These are phyloP conservation scores for Quambalaria eucalypti DNA, from an alignment of 1,284 basidiomycete species.

Conservation along the genomic window DNA sequence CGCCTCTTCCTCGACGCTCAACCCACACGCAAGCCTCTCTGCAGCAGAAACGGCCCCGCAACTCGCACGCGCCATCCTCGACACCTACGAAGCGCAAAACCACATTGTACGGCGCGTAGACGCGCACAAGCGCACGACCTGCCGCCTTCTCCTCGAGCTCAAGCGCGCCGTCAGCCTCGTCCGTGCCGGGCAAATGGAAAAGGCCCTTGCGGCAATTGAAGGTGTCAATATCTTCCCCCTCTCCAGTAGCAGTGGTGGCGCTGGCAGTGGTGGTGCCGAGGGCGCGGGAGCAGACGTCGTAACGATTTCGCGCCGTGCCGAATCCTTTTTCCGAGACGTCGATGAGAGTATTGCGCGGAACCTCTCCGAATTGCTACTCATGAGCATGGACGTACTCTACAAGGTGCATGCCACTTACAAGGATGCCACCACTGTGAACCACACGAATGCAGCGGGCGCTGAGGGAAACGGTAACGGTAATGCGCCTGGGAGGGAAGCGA, in stretches of 20 bases:
- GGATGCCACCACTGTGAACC: slow-evolving; percentile 14
- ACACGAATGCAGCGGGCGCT: slow-evolving; percentile 3
- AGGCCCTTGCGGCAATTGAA: slow-evolving; percentile 68
- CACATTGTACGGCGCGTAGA: slow-evolving; percentile 54
- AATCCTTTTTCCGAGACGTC: slow-evolving; percentile 74
- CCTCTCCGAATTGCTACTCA: slow-evolving; percentile 74
- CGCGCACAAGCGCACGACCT: slow-evolving; percentile 62
- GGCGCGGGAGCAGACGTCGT: slow-evolving; percentile 66
- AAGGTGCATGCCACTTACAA: slow-evolving; percentile 39
- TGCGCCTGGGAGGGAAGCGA: neutral
- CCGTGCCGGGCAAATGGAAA: slow-evolving; percentile 63
- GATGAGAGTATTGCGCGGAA: slow-evolving; percentile 78
- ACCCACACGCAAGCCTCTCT: slow-evolving; percentile 49
- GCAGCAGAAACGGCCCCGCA: slow-evolving; percentile 64
- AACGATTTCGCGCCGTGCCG: slow-evolving; percentile 74
- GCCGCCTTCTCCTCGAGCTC: slow-evolving; percentile 63
- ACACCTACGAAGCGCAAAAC: slow-evolving; percentile 65
- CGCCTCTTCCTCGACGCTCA: neutral
- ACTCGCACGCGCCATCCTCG: slow-evolving; percentile 72
- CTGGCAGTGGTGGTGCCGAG: too few relatives aligned
- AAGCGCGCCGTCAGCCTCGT: slow-evolving; percentile 73
- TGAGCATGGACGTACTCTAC: slow-evolving; percentile 88
- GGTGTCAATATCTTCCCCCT: too few relatives aligned
- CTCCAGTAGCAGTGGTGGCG: too few relatives aligned
- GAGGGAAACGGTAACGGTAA: too few relatives aligned